phyloP scores from a whole-genome alignment of 257 asterid species.

The Eucommia ulmoides region DNA sequence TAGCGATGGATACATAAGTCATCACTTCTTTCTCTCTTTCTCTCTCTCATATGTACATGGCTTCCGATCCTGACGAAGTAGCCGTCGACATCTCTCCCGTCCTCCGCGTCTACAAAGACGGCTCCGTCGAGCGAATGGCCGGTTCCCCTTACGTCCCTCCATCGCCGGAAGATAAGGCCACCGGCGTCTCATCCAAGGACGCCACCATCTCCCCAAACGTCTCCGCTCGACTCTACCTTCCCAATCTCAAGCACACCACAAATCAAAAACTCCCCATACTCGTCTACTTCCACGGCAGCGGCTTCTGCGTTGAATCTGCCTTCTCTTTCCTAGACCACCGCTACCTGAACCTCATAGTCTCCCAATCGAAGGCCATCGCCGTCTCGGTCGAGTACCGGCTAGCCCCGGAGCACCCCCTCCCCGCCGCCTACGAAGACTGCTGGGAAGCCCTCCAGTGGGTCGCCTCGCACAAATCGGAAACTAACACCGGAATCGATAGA shows the following conservation, averaged over 20 bases:
- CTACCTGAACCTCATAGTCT: not conserved
- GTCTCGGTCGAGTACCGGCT: too few relatives aligned
- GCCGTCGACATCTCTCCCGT: not conserved
- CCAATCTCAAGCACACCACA: not conserved
- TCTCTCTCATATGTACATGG: too few relatives aligned
- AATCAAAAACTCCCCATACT: not conserved
- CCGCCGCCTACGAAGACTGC: too few relatives aligned
- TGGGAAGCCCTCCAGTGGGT: too few relatives aligned
- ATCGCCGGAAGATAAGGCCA: not conserved
- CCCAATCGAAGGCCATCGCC: not conserved
- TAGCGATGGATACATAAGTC: too few relatives aligned
- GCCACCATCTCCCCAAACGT: not conserved
- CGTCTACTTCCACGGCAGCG: not conserved
- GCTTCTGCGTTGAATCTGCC: not conserved
- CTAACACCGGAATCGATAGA: too few relatives aligned
- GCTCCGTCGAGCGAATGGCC: not conserved
- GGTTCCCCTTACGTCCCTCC: not conserved
- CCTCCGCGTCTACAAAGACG: not conserved
- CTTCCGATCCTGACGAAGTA: not conserved
- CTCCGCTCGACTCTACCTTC: not conserved
- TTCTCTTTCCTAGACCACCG: not conserved
- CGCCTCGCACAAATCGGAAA: too few relatives aligned
- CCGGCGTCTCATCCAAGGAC: not conserved
- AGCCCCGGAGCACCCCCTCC: too few relatives aligned
- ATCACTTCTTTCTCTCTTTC: too few relatives aligned